Base-by-base conservation (phyloP, 495 filamentous ascomycete species). In the Pseudomonodictys pantanalensis region DNA sequence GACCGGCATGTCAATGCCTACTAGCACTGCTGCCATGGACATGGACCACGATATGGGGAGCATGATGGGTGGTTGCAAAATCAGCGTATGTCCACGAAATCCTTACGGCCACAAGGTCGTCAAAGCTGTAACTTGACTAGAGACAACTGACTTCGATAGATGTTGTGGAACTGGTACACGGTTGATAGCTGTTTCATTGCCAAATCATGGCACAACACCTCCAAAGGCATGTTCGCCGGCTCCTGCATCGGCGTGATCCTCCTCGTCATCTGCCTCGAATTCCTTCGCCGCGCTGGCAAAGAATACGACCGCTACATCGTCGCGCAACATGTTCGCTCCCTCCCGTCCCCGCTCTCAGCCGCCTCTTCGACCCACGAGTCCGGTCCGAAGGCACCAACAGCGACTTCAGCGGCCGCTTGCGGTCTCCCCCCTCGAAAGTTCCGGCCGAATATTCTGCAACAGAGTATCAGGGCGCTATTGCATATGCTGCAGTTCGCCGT, bases 81-180 rank as follows among this genome's bases (percentile, higher is more conserved):
- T 71, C 25, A 66, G 60, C 18, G 69, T 71, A 49, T 44, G 69
- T 62, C 15, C 5, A 18, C 4, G 7, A n/a, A 6, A 30, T 22
- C 15, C n/a, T n/a, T n/a, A 17, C 5, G 17, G 23, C 8, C 20
- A 22, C 49, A 9, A 17, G 41, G 2, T n/a, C 12, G 20, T 0
- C 24, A 38, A 53, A 48, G 28, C n/a, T 55, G 11, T 28, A 26
- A 15, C 23, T 23, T 55, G 6, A 52, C 32, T 57, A n/a, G n/a
- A n/a, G n/a, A n/a, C n/a, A n/a, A n/a, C n/a, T n/a, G n/a, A n/a
- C n/a, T n/a, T n/a, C n/a, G 25, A 65, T 29, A 83, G 79, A 83
- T 83, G 80, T 71, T 80, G 44, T 83, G 80, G 80, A 82, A 82
- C 69, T 83, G 80, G 80, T 73, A 79, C 67, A 81, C 77, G 0